These are phyloP conservation scores for Cylindricascospora bacillispora DNA, from an alignment of 1,139 yeast species.

Conservation along the genomic window DNA sequence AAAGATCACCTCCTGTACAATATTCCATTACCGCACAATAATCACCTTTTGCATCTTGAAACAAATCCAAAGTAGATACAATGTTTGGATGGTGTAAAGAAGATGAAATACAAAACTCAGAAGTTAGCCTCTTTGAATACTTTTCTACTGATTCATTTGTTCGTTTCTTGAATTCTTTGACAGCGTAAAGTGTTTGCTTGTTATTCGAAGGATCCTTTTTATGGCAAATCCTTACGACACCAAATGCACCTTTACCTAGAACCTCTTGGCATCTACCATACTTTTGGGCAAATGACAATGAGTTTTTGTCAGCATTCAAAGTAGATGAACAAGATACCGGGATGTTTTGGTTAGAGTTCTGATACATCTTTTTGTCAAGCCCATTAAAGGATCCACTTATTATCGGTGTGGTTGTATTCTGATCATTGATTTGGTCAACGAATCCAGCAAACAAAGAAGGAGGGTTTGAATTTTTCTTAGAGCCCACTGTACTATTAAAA, in stretches of 20 bases:
- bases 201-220: constrained; percentile 24
- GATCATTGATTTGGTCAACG: constrained; percentile 46
- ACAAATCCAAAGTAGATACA: constrained; percentile 72
- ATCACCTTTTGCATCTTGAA: constrained; percentile 85
- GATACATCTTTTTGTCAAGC: constrained; percentile 2
- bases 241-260: constrained; percentile 77
- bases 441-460: constrained; percentile 72
- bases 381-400: constrained; percentile 4
- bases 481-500: too few relatives aligned
- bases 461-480: constrained; percentile 26
- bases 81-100: constrained; percentile 70
- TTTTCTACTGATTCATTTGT: constrained; percentile 43
- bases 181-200: constrained; percentile 53
- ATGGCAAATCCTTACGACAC: constrained; percentile 65
- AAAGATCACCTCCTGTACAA: constrained; percentile 90
- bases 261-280: constrained; percentile 69
- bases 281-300: constrained; percentile 37
- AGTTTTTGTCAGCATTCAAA: constrained; percentile 2
- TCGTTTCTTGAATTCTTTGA: constrained; percentile 60
- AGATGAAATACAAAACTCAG: constrained; percentile 79
- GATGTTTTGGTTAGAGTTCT: not conserved
- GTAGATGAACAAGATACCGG: not conserved
- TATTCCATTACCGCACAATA: constrained; percentile 96
- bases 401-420: constrained; percentile 8
- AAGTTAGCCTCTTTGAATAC: constrained; percentile 60